These are phyloP conservation scores for Phylloporus sp. DNA, from an alignment of 768 basidiomycete species.

Conservation along the genomic window DNA sequence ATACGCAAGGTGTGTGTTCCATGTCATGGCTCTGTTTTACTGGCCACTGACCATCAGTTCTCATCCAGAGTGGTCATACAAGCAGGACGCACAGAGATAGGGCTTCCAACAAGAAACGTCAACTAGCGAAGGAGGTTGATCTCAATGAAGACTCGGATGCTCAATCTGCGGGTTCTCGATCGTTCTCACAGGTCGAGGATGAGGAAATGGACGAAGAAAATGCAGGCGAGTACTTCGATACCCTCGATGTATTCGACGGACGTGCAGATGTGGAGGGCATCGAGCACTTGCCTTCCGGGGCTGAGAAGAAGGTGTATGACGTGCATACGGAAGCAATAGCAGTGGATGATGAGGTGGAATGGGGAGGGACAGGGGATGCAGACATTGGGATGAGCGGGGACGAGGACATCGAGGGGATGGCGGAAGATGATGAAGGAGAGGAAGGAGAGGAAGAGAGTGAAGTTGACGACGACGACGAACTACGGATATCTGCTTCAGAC, in stretches of 20 bases:
- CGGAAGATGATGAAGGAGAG: constrained; percentile 20
- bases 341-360: constrained; percentile 37
- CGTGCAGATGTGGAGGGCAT: constrained; percentile 38
- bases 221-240: constrained; percentile 56
- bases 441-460: constrained; percentile 32
- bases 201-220: constrained; percentile 47
- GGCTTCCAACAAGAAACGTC: constrained; percentile 23
- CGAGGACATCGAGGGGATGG: constrained; percentile 33
- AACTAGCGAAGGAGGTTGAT: constrained; percentile 53
- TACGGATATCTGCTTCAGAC: constrained; percentile 44
- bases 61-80: constrained; percentile 10
- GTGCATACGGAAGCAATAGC: constrained; percentile 54
- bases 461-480: constrained; percentile 38
- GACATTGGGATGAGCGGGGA: constrained; percentile 36
- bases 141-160: constrained; percentile 55
- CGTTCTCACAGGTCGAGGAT: constrained; percentile 29
- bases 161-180: constrained; percentile 18
- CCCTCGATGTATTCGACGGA: constrained; percentile 65
- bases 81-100: constrained; percentile 15
- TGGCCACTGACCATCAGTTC: background rate
- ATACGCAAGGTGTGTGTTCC: constrained; percentile 14
- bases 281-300: constrained; percentile 7
- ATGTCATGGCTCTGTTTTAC: background rate
- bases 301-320: background rate
- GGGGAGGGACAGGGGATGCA: constrained; percentile 10